phyloP scores from a whole-genome alignment of 495 filamentous ascomycete species.

The Penicillium pancosmium region DNA sequence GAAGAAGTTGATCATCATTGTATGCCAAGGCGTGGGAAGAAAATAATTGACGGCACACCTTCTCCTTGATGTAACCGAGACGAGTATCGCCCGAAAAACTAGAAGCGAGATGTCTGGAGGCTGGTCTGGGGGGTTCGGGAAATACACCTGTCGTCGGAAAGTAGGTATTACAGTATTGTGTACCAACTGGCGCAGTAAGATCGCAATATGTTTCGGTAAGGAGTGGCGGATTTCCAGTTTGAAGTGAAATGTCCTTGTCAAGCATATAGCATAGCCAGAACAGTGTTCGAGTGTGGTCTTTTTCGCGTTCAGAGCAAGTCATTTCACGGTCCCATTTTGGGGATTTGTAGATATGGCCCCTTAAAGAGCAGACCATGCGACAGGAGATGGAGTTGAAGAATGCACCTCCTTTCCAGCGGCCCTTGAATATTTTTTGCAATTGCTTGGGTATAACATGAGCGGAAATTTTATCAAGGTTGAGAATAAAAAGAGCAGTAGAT shows the following conservation, averaged over 20 bases:
- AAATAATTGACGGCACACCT: conserved; percentile 15
- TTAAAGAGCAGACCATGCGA: conserved; percentile 17
- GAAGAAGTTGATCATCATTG: conserved; percentile 19
- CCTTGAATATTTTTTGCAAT: conserved; percentile 15
- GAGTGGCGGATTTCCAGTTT: conserved; percentile 27
- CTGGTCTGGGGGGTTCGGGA: no score
- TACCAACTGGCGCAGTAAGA: conserved; percentile 11
- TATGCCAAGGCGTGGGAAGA: conserved; percentile 14
- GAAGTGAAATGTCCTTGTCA: conserved; percentile 36
- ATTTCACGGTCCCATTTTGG: not conserved
- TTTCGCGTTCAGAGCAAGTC: conserved; percentile 1
- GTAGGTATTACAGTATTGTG: conserved; percentile 7
- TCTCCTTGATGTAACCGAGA: conserved; percentile 19
- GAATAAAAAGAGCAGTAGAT: not conserved
- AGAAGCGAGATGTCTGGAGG: not conserved
- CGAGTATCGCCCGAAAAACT: conserved; percentile 15
- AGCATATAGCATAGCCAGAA: conserved; percentile 38
- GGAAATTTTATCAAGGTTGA: no score
- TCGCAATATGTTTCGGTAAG: conserved; percentile 33
- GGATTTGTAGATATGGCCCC: conserved; percentile 9
- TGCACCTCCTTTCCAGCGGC: conserved; percentile 16
- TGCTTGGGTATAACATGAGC: conserved; percentile 7
- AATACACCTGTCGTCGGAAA: not conserved
- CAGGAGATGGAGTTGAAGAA: conserved; percentile 18
- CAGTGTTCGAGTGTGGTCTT: conserved; percentile 22